Conservation (phyloP, 257 asterid genomes). For the Linaria vulgaris region DNA sequence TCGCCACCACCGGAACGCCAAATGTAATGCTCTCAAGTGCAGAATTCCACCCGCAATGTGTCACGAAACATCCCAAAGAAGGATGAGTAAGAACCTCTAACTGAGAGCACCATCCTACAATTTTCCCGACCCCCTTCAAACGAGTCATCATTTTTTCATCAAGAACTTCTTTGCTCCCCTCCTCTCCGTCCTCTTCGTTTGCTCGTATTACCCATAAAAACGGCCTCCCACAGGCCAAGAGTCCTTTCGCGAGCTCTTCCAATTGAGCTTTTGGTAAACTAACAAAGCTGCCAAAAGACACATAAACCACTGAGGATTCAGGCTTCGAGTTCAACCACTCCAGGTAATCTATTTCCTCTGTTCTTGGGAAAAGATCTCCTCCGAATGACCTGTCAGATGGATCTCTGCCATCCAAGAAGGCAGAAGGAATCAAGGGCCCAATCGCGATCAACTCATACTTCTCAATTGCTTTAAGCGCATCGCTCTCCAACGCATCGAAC, state of each 20-base stretch:
- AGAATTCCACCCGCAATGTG: constrained; percentile 75
- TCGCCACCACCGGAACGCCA: constrained; percentile 36
- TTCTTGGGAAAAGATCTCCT: constrained; percentile 39
- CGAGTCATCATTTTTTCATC: constrained; percentile 25
- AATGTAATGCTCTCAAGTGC: constrained; percentile 46
- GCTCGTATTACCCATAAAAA: constrained; percentile 60
- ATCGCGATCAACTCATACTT: constrained; percentile 34
- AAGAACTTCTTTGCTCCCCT: too few relatives aligned
- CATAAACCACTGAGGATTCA: constrained; percentile 46
- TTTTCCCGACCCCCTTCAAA: constrained; percentile 38
- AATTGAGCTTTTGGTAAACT: constrained; percentile 26
- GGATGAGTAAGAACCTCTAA: constrained; percentile 54
- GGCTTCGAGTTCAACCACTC: constrained; percentile 44
- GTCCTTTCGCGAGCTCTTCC: constrained; percentile 55
- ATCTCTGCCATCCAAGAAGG: constrained; percentile 32
- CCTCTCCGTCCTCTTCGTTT: constrained; percentile 7
- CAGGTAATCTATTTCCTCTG: constrained; percentile 30
- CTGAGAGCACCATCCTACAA: constrained; percentile 64
- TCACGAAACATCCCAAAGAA: constrained; percentile 51
- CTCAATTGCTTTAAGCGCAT: constrained; percentile 33
- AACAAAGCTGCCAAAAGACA: constrained; percentile 60
- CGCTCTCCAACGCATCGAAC: constrained; percentile 41
- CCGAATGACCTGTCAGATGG: constrained; percentile 28
- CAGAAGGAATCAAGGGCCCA: constrained; percentile 59
- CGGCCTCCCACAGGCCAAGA: constrained; percentile 37